These are phyloP conservation scores for Hypoxylon sp. DNA, from an alignment of 2,329 filamentous ascomycete genomes.

Conservation along the genomic window DNA sequence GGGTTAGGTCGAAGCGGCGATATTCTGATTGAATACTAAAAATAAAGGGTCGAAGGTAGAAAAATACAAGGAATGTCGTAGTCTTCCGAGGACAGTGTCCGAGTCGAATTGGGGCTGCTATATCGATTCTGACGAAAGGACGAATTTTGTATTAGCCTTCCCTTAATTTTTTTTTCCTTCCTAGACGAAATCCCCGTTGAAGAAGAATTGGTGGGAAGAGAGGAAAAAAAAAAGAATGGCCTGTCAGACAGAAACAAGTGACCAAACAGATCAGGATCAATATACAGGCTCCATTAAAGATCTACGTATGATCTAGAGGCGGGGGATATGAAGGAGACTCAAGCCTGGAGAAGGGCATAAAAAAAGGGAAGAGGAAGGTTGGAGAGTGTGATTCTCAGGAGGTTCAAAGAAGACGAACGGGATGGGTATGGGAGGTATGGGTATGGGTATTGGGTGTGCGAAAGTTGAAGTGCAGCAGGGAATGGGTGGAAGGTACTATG, in stretches of 20 bases:
- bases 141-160: constrained; percentile 35
- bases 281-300: constrained; percentile 57
- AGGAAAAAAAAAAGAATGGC: constrained; percentile 43
- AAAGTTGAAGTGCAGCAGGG: constrained; percentile 35
- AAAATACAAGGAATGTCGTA: constrained; percentile 43
- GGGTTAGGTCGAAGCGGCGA: constrained; percentile 40
- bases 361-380: constrained; percentile 45
- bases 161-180: constrained; percentile 37
- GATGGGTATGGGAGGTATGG: neutral
- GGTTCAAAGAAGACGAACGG: constrained; percentile 36
- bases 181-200: constrained; percentile 37
- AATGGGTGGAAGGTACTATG: constrained; percentile 42
- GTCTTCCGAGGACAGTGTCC: constrained; percentile 36
- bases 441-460: constrained; percentile 11
- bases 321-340: constrained; percentile 42
- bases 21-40: constrained; percentile 31
- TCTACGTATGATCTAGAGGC: constrained; percentile 47
- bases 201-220: constrained; percentile 42
- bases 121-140: constrained; percentile 36
- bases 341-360: constrained; percentile 54
- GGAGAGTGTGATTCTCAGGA: constrained; percentile 37
- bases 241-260: constrained; percentile 46
- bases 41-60: constrained; percentile 36
- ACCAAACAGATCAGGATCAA: constrained; percentile 54
- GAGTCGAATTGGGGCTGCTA: constrained; percentile 39